Evolutionary conservation across 768 basidiomycete species (phyloP), one percentile per base, ranked within the genome.

Genomic region (Hericium alpestre): DNA sequence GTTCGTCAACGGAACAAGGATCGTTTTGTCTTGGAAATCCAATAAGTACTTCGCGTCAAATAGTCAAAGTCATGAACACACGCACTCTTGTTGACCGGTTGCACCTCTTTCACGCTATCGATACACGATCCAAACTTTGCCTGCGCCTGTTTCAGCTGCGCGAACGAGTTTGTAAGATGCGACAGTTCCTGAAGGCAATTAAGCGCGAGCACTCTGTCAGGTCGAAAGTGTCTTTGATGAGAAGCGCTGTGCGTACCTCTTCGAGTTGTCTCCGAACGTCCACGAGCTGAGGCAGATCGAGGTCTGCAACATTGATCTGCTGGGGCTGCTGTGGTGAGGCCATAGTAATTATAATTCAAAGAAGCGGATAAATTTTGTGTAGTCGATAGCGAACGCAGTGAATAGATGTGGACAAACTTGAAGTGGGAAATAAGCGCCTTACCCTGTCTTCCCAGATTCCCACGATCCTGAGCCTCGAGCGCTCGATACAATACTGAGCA

Each of bases 231-330:
- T 16, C 20, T 22, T 37, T 20, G 27, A 41, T 41, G 23, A 52
- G n/a, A 25, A 18, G 20, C 43, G 27, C 49, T 23, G 46, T n/a
- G 65, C 73, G 60, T 55, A 90, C 95, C 73, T 96, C 91, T 65
- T 99, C 94, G 0, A 99, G 77, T 68, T 97, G 95, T 60, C 86
- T 83, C 63, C 87, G 83, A 41, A 97, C 92, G 62, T 96, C 92
- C 10, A 84, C 78, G 2, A 98, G 80, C 70, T 98, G 95, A 1
- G 83, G 72, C 32, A 94, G 71, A 64, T 92, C 89, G 53, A 99
- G 79, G 70, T 97, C 92, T 13, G 80, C 73, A 16, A 95, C 76
- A 63, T 81, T 87, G 66, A 95, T 78, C 57, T 87, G 84, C 65
- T 90, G 87, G 11, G 79, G 71, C 70, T 79, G 79, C 20, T 46